Conservation (phyloP, 768 basidiomycete species). For the Lactarius sanguifluus region DNA sequence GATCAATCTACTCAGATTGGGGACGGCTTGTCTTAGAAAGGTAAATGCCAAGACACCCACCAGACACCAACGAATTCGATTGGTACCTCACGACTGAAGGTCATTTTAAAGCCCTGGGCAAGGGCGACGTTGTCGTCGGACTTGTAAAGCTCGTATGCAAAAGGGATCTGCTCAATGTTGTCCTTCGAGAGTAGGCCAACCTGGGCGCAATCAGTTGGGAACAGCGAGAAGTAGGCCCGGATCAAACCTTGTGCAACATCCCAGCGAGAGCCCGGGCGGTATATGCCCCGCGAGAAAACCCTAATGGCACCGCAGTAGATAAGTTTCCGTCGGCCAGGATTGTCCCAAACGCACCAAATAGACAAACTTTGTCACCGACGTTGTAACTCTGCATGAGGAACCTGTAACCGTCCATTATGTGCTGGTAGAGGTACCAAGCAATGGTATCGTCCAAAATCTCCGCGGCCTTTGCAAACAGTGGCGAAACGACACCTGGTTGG, state of each 20-base stretch:
- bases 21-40: background rate
- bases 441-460: constrained; percentile 64
- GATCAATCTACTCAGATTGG: background rate
- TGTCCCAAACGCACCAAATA: constrained; percentile 52
- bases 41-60: constrained; percentile 38
- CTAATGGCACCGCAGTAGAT: constrained; percentile 38
- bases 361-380: constrained; percentile 69
- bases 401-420: constrained; percentile 73
- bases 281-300: constrained; percentile 75
- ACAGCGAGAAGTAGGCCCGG: background rate
- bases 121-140: constrained; percentile 48
- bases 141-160: constrained; percentile 74
- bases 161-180: constrained; percentile 66
- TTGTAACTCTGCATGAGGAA: constrained; percentile 79
- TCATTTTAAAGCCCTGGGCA: constrained; percentile 67
- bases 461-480: constrained; percentile 56
- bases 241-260: constrained; percentile 55
- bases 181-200: constrained; percentile 68
- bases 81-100: constrained; percentile 63
- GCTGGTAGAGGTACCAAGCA: constrained; percentile 73
- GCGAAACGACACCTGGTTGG: constrained; percentile 65
- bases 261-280: constrained; percentile 76
- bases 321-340: constrained; percentile 11
- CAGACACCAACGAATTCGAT: constrained; percentile 81
- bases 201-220: constrained; percentile 37